Conservation (phyloP, 495 filamentous ascomycete species). For the Hypoxylon crocopeplum region DNA sequence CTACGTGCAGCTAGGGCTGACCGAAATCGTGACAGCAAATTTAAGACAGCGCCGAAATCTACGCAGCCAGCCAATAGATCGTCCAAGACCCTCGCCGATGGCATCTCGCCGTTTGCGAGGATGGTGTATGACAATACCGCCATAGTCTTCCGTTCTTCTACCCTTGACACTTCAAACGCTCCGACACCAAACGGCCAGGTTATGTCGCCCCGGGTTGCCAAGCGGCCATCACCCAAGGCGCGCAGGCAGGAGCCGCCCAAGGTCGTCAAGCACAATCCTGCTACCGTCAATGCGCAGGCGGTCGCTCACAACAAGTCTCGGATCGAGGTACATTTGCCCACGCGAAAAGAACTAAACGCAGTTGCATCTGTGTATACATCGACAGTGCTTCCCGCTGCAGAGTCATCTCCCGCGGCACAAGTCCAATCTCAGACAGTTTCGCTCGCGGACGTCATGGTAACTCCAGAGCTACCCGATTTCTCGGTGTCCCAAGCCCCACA, state of each 20-base stretch:
- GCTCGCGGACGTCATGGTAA: conserved; percentile 39
- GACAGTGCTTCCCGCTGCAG: conserved; percentile 4
- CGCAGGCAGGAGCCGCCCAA: conserved; percentile 36
- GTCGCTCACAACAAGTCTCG: conserved; percentile 38
- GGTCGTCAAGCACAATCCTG: conserved; percentile 37
- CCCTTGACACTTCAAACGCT: conserved; percentile 35
- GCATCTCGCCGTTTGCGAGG: conserved; percentile 51
- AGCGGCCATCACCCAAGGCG: conserved; percentile 30
- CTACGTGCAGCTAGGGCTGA: conserved; percentile 21
- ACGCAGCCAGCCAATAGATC: conserved; percentile 16
- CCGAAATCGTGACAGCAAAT: conserved; percentile 61
- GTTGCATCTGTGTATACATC: conserved; percentile 23
- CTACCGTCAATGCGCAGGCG: conserved; percentile 32
- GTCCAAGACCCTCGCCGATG: conserved; percentile 35
- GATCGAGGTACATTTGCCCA: conserved; percentile 41
- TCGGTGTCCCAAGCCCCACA: conserved; percentile 20
- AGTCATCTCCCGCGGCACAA: conserved; percentile 16
- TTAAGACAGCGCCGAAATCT: conserved; percentile 61
- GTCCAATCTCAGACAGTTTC: conserved; percentile 40
- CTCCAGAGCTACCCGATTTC: conserved; percentile 20
- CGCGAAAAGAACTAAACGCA: conserved; percentile 32
- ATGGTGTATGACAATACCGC: conserved; percentile 52
- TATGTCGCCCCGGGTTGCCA: conserved; percentile 26
- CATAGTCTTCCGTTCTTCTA: conserved; percentile 45
- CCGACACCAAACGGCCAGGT: conserved; percentile 21